phyloP scores from a whole-genome alignment of 257 asterid species.

The Marsdenia floribunda region DNA sequence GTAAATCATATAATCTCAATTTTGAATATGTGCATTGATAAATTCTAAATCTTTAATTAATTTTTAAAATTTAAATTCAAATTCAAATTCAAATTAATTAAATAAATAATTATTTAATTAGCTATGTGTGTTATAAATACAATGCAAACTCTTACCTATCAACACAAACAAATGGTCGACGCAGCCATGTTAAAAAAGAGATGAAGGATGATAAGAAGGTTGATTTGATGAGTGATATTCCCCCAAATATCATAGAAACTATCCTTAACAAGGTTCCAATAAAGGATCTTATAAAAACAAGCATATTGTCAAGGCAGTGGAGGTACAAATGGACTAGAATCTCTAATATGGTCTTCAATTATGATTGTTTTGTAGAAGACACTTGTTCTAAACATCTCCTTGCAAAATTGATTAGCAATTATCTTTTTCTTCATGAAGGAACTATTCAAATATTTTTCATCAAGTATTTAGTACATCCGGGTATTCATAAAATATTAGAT shows the following conservation, averaged over 20 bases:
- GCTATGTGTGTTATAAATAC: too few species aligned
- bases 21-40: too few species aligned
- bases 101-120: too few species aligned
- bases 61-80: too few species aligned
- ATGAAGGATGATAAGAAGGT: slow-evolving; percentile 19
- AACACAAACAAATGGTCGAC: too few species aligned
- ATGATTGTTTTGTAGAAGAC: slow-evolving; percentile 35
- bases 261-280: slow-evolving; percentile 73
- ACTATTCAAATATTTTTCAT: slow-evolving; percentile 73
- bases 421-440: slow-evolving; percentile 75
- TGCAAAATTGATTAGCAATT: slow-evolving; percentile 51
- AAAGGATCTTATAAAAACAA: slow-evolving; percentile 70
- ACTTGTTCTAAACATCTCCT: slow-evolving; percentile 22
- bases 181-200: too few species aligned
- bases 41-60: too few species aligned
- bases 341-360: slow-evolving; percentile 63
- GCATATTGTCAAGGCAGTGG: slow-evolving; percentile 69
- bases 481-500: slow-evolving; percentile 50
- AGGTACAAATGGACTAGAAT: slow-evolving; percentile 79
- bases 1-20: too few species aligned
- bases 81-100: too few species aligned
- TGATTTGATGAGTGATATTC: slow-evolving; percentile 78
- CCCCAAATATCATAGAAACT: slow-evolving; percentile 72
- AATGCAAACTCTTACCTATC: too few species aligned
- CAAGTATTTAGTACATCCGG: slow-evolving; percentile 37